phyloP scores from a whole-genome alignment of 257 asterid genomes.

The Paulownia fortunei region DNA sequence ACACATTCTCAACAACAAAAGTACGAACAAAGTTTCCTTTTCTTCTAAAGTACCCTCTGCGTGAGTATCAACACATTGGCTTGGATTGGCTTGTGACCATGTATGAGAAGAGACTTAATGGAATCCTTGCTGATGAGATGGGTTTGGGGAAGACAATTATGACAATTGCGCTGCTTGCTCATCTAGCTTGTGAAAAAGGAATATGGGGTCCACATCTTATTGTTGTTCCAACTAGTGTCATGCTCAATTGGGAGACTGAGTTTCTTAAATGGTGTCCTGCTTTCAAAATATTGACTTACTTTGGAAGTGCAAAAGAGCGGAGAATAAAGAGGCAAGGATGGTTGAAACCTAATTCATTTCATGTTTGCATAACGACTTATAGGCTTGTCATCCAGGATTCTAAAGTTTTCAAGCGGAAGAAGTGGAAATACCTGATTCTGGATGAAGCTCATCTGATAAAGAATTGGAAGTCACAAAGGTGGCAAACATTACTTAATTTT shows the following conservation, averaged over 20 bases:
- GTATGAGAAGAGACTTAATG: conserved; percentile 99
- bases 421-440: conserved; percentile 96
- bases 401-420: conserved; percentile 96
- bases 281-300: conserved; percentile 95
- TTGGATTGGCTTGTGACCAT: conserved; percentile 99
- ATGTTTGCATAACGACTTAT: conserved; percentile 95
- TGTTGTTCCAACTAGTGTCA: conserved; percentile 99
- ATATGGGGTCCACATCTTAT: conserved; percentile 99
- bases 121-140: conserved; percentile 99
- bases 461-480: conserved; percentile 99
- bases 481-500: conserved; percentile 98
- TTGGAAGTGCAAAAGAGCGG: conserved; percentile 99
- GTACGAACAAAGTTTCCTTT: conserved; percentile 97
- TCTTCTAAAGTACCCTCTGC: conserved; percentile 93
- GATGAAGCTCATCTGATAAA: conserved; percentile 98
- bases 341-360: conserved; percentile 95
- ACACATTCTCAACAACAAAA: conserved; percentile 91
- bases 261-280: conserved; percentile 99
- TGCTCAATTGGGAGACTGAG: conserved; percentile 99
- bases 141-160: conserved; percentile 99
- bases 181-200: conserved; percentile 94
- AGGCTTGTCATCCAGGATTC: conserved; percentile 97
- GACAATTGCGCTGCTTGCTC: conserved; percentile 99
- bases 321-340: conserved; percentile 95
- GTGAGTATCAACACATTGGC: conserved; percentile 99